These are phyloP conservation scores for Neocucurbitaria cava DNA, from an alignment of 2,329 filamentous ascomycete species.

Conservation along the genomic window DNA sequence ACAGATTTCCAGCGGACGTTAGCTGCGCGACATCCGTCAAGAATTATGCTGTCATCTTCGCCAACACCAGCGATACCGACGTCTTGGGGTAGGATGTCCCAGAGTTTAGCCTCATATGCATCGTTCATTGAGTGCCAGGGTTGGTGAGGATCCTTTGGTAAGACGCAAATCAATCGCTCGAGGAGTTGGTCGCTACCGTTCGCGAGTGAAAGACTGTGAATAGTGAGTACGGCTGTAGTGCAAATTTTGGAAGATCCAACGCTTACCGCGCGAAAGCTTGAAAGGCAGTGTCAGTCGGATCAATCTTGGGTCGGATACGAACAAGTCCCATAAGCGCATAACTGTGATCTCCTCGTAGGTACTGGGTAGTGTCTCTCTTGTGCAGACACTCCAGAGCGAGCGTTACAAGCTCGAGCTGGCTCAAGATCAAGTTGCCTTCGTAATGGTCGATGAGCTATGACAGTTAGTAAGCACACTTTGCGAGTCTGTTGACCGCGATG, in stretches of 20 bases:
- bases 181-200: constrained; percentile 56
- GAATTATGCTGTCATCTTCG: constrained; percentile 52
- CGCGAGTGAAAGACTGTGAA: constrained; percentile 50
- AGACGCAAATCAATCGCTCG: constrained; percentile 55
- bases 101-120: constrained; percentile 51
- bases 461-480: constrained; percentile 2
- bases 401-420: constrained; percentile 51
- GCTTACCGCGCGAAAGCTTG: constrained; percentile 54
- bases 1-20: constrained; percentile 55
- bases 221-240: background rate
- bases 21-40: constrained; percentile 52
- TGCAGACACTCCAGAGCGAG: constrained; percentile 52
- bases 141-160: constrained; percentile 42
- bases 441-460: constrained; percentile 56
- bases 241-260: background rate
- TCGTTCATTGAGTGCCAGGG: constrained; percentile 54
- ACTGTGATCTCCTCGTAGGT: constrained; percentile 51
- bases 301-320: constrained; percentile 49
- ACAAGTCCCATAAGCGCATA: constrained; percentile 58
- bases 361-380: constrained; percentile 46
- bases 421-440: constrained; percentile 51
- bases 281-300: constrained; percentile 52
- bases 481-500: background rate
- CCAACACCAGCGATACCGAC: constrained; percentile 52
- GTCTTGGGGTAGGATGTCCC: constrained; percentile 53